phyloP scores from a whole-genome alignment of 2,329 filamentous ascomycete species.

The Trichoderma citrinoviride region DNA sequence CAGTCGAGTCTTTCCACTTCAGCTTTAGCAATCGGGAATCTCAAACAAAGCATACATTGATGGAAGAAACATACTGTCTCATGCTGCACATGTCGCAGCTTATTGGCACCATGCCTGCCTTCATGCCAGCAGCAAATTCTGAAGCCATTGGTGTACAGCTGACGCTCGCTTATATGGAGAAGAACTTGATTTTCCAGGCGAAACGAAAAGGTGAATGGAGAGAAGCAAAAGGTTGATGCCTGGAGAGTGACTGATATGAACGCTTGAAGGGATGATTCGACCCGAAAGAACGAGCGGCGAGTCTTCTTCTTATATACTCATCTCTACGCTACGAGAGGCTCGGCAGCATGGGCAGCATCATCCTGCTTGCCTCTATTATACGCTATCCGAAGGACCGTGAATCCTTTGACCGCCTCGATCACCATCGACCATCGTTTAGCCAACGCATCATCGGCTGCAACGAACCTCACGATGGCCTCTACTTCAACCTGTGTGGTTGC shows the following conservation, averaged over 20 bases:
- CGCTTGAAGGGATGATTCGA: not conserved
- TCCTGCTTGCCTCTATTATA: not conserved
- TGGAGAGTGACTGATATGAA: not conserved
- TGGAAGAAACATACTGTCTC: slow-evolving; percentile 20
- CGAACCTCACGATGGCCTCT: slow-evolving; percentile 17
- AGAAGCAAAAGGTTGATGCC: not conserved
- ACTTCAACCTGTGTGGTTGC: slow-evolving; percentile 18
- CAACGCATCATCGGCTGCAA: slow-evolving; percentile 21
- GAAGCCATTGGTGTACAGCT: slow-evolving; percentile 12
- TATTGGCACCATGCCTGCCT: slow-evolving; percentile 22
- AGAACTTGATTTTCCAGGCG: not conserved
- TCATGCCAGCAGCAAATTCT: slow-evolving; percentile 22
- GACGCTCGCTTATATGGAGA: not conserved
- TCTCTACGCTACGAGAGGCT: not conserved
- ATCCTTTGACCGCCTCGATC: slow-evolving; percentile 21
- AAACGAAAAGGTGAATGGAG: not conserved
- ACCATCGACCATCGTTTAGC: not conserved
- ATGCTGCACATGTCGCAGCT: slow-evolving; percentile 26
- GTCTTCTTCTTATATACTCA: slow-evolving; percentile 2
- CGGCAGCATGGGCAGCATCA: not conserved
- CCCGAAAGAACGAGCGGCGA: not conserved
- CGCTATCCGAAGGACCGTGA: not conserved
- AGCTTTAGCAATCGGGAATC: not conserved
- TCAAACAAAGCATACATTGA: not conserved
- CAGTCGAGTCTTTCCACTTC: slow-evolving; percentile 10